phyloP scores from a whole-genome alignment of 768 basidiomycete genomes.

The Paxillus involutus region DNA sequence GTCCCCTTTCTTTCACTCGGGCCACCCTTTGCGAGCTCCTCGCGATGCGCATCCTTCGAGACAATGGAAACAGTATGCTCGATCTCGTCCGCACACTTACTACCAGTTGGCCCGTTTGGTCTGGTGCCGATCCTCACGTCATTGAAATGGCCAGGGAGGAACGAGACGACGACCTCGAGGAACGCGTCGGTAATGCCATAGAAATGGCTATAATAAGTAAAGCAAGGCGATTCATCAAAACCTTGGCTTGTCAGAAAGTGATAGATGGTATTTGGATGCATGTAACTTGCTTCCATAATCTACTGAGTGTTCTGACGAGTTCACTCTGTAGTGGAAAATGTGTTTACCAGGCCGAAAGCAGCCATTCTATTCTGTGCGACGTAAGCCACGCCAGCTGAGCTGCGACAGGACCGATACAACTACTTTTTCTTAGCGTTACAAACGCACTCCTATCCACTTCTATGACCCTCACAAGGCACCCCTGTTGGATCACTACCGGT shows the following conservation, averaged over 20 bases:
- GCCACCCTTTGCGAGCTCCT: slow-evolving; percentile 89
- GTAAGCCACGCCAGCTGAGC: slow-evolving; percentile 39
- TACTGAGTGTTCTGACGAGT: slow-evolving; percentile 17
- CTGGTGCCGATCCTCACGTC: slow-evolving; percentile 64
- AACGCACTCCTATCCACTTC: slow-evolving; percentile 86
- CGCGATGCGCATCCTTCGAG: slow-evolving; percentile 75
- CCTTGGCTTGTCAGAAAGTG: slow-evolving; percentile 85
- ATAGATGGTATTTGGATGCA: slow-evolving; percentile 83
- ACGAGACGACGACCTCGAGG: slow-evolving; percentile 69
- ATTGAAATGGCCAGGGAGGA: slow-evolving; percentile 61
- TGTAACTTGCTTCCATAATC: slow-evolving; percentile 19
- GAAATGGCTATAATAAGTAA: slow-evolving; percentile 89
- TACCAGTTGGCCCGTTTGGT: slow-evolving; percentile 80
- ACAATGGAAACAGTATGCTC: slow-evolving; percentile 66
- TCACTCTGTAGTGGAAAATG: slow-evolving; percentile 67
- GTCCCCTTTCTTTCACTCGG: slow-evolving; percentile 69
- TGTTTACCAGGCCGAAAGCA: slow-evolving; percentile 88
- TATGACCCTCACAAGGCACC: slow-evolving; percentile 95
- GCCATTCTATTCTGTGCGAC: slow-evolving; percentile 87
- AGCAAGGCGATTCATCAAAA: slow-evolving; percentile 88
- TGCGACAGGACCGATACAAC: not conserved
- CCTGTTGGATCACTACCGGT: slow-evolving; percentile 95
- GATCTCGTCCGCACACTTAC: slow-evolving; percentile 70
- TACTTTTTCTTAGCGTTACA: slow-evolving; percentile 71
- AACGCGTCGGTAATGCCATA: slow-evolving; percentile 87